Conservation (phyloP, 768 basidiomycete species). For the Tulasnella sp. region DNA sequence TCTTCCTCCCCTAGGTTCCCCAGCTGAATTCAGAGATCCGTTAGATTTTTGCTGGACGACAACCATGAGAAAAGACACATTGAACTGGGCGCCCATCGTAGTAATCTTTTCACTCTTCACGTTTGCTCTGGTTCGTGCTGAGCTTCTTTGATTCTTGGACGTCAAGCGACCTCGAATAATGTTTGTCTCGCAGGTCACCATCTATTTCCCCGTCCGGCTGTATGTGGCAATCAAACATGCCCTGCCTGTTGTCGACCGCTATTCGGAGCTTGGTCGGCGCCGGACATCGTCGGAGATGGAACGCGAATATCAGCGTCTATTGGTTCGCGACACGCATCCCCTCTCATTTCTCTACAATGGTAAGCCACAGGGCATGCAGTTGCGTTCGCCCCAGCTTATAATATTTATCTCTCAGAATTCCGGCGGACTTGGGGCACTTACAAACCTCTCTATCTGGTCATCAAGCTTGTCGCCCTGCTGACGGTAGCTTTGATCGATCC, state of each 20-base stretch:
- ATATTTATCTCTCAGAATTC: constrained; percentile 46
- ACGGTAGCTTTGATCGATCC: constrained; percentile 63
- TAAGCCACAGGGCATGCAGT: constrained; percentile 35
- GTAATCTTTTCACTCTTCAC: constrained; percentile 55
- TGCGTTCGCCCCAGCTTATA: neutral
- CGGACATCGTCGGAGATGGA: constrained; percentile 57
- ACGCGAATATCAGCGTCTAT: constrained; percentile 63
- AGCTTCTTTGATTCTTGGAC: neutral
- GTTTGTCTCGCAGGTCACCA: constrained; percentile 47
- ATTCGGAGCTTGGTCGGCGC: constrained; percentile 64
- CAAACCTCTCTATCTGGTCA: constrained; percentile 59
- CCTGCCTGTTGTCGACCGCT: constrained; percentile 61
- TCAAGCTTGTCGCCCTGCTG: constrained; percentile 64
- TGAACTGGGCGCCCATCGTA: constrained; percentile 64
- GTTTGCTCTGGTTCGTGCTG: constrained; percentile 47
- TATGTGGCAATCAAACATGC: constrained; percentile 52
- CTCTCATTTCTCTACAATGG: constrained; percentile 68
- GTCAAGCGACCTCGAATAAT: neutral
- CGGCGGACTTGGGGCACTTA: constrained; percentile 67
- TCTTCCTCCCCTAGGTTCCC: constrained; percentile 52
- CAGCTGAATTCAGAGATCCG: constrained; percentile 54
- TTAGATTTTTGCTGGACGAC: constrained; percentile 77
- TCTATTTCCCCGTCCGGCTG: constrained; percentile 68
- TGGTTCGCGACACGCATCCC: constrained; percentile 60
- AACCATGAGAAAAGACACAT: constrained; percentile 62